A percentile compares a stretch with the other conserved stretches of the same genome.
These are phyloP conservation scores for Macrocystidia cucumis DNA, from an alignment of 1,284 basidiomycete species.

Conservation along the genomic window DNA sequence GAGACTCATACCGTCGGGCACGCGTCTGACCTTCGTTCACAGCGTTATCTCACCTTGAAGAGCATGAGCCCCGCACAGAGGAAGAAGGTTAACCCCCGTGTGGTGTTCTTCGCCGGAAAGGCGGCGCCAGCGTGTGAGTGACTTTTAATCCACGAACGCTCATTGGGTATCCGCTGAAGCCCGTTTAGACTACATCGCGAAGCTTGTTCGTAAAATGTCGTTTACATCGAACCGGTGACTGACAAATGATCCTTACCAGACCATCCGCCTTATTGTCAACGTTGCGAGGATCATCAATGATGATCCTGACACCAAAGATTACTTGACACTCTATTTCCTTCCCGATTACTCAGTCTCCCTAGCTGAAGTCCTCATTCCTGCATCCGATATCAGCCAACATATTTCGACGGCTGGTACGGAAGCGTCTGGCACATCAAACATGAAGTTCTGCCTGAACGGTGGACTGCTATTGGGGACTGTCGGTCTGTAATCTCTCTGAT, in stretches of 20 bases:
- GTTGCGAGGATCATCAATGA: conserved; percentile 80
- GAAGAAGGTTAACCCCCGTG: conserved; percentile 74
- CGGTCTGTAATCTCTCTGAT: conserved; percentile 24
- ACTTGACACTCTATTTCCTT: conserved; percentile 79
- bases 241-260: conserved; percentile 28
- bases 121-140: conserved; percentile 76
- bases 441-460: conserved; percentile 90
- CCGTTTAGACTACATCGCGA: conserved; percentile 64
- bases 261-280: conserved; percentile 89
- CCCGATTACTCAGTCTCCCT: conserved; percentile 87
- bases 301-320: conserved; percentile 81
- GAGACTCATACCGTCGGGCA: conserved; percentile 5
- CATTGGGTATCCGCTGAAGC: not conserved
- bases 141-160: not conserved
- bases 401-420: conserved; percentile 94
- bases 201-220: conserved; percentile 29
- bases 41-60: conserved; percentile 82
- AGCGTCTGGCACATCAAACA: conserved; percentile 84
- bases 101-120: conserved; percentile 89
- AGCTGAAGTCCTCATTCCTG: conserved; percentile 87
- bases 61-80: conserved; percentile 68
- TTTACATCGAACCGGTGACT: not conserved
- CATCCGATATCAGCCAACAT: conserved; percentile 87
- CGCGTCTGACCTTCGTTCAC: conserved; percentile 4
- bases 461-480: conserved; percentile 79